These are phyloP conservation scores for Wickerhamomyces sp. DNA, from an alignment of 1,139 yeast genomes.

Conservation along the genomic window DNA sequence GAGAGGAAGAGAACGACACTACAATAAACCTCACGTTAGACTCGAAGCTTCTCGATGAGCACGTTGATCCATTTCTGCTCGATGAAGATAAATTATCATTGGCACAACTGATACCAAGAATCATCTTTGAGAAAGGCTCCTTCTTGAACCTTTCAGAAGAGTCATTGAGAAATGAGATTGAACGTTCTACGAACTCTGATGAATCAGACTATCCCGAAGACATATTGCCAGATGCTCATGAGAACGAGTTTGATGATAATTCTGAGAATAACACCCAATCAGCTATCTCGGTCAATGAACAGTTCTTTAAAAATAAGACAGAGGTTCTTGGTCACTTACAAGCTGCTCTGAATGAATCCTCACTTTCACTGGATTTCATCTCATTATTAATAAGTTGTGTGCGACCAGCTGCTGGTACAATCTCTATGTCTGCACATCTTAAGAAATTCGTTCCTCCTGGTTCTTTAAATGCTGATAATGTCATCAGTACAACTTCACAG, in stretches of 20 bases:
- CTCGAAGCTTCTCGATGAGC: conserved; percentile 21
- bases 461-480: conserved; percentile 65
- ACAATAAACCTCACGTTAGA: conserved; percentile 13
- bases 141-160: conserved; percentile 49
- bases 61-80: conserved; percentile 18
- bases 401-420: conserved; percentile 78
- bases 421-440: conserved; percentile 87
- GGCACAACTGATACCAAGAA: conserved; percentile 38
- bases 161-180: conserved; percentile 42
- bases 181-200: conserved; percentile 7
- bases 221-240: conserved; percentile 5
- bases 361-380: conserved; percentile 81
- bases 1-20: no score
- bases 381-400: conserved; percentile 77
- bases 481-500: conserved; percentile 25
- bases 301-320: conserved; percentile 50
- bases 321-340: conserved; percentile 54
- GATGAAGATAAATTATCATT: conserved; percentile 27
- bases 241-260: conserved; percentile 13
- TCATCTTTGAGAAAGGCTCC: conserved; percentile 42
- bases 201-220: conserved; percentile 1
- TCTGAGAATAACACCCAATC: not conserved
- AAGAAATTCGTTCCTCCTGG: conserved; percentile 75
- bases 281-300: conserved; percentile 30
- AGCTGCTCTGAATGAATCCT: conserved; percentile 81